A percentile compares a stretch with the other conserved stretches of the same genome.
phyloP scores from a whole-genome alignment of 495 filamentous ascomycete species.

The Monascus purpureus region DNA sequence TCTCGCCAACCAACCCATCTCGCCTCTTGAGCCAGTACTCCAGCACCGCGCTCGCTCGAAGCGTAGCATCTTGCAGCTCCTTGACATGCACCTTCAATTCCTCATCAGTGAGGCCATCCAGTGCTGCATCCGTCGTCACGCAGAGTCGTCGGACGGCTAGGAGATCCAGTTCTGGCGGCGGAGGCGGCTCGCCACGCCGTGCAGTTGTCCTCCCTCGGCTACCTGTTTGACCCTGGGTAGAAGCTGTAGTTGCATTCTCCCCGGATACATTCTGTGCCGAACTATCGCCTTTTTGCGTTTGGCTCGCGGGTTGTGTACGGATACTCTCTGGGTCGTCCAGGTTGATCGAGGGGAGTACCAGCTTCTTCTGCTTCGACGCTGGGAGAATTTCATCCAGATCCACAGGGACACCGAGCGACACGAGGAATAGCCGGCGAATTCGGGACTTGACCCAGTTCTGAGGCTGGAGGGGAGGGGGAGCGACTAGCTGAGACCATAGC shows the following conservation, averaged over 20 bases:
- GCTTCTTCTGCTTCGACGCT: slow-evolving; percentile 93
- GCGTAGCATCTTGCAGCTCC: slow-evolving; percentile 52
- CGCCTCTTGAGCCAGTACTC: slow-evolving; percentile 80
- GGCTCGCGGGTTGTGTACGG: slow-evolving; percentile 33
- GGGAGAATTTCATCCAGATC: slow-evolving; percentile 96
- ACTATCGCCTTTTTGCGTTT: slow-evolving; percentile 29
- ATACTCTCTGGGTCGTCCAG: slow-evolving; percentile 22
- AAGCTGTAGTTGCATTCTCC: slow-evolving; percentile 15
- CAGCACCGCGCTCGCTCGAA: slow-evolving; percentile 58
- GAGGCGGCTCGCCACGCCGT: slow-evolving; percentile 39
- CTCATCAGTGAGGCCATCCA: slow-evolving; percentile 56
- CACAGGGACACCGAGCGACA: slow-evolving; percentile 88
- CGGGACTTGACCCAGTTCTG: slow-evolving; percentile 97
- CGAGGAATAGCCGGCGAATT: slow-evolving; percentile 89
- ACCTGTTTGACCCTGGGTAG: slow-evolving; percentile 21
- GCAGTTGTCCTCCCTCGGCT: slow-evolving; percentile 23
- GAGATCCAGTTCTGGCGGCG: slow-evolving; percentile 67
- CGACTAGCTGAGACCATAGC: slow-evolving; percentile 91
- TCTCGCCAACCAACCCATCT: slow-evolving; percentile 74
- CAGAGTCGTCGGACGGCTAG: slow-evolving; percentile 63
- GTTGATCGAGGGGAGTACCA: slow-evolving; percentile 77
- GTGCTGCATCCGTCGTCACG: slow-evolving; percentile 67
- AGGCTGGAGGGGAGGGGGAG: slow-evolving; percentile 85
- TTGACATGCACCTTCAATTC: slow-evolving; percentile 66
- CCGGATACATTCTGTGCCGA: slow-evolving; percentile 19